A percentile compares a stretch with the other conserved stretches of the same genome.
These are phyloP conservation scores for Crassisporium funariophilum DNA, from an alignment of 768 basidiomycete species.

Conservation along the genomic window DNA sequence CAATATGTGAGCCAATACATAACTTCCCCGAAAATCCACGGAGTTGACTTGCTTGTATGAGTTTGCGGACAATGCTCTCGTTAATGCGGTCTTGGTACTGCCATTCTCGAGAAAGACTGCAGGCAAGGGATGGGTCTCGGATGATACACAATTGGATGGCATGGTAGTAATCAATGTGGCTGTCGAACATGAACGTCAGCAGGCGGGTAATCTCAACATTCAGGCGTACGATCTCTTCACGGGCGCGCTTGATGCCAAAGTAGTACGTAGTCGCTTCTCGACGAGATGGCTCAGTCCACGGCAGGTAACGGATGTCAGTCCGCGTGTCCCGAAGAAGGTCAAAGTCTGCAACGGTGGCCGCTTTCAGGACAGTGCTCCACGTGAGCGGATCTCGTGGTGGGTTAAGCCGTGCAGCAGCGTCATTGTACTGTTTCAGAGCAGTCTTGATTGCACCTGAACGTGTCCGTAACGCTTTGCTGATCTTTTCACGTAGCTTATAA, in stretches of 20 bases:
- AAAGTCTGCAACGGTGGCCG: conserved; percentile 19
- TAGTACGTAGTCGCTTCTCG: conserved; percentile 17
- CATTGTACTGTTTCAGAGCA: conserved; percentile 23
- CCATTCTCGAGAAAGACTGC: not conserved
- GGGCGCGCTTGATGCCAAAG: conserved; percentile 17
- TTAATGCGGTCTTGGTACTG: not conserved
- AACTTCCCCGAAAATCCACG: not conserved
- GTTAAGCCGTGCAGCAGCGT: conserved; percentile 17
- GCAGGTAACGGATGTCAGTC: conserved; percentile 15
- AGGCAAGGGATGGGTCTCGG: not conserved
- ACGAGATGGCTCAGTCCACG: conserved; percentile 19
- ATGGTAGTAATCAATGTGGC: conserved; percentile 4
- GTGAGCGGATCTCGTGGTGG: conserved; percentile 17
- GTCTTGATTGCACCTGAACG: conserved; percentile 21
- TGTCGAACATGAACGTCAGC: conserved; percentile 10
- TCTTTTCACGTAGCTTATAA: conserved; percentile 25
- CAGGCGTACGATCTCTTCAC: conserved; percentile 17
- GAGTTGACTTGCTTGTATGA: not conserved
- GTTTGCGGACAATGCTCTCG: not conserved
- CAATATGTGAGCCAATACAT: not conserved
- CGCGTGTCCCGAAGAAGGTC: conserved; percentile 23
- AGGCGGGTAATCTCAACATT: conserved; percentile 18
- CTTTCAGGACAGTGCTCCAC: conserved; percentile 24
- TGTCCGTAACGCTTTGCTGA: conserved; percentile 18
- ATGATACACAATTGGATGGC: not conserved